Evolutionary conservation across 2,329 filamentous ascomycete genomes (phyloP).

Genomic region (Trichoderma sp.): DNA sequence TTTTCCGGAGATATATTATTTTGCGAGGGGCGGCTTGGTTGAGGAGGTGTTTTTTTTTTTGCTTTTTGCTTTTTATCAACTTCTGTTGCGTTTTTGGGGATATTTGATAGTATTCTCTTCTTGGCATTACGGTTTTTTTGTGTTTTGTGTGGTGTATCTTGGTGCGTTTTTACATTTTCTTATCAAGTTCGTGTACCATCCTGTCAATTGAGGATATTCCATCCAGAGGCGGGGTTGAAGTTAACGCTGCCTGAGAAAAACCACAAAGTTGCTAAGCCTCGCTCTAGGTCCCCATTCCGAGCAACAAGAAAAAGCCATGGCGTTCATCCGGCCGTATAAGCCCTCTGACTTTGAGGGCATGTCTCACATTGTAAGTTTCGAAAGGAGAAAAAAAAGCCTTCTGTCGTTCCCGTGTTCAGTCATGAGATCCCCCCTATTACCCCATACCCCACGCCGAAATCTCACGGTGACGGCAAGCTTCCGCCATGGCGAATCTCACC

Average conservation of each 20-base stretch:
- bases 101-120: background rate
- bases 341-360: slow-evolving; percentile 40
- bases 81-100: background rate
- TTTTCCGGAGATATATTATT: background rate
- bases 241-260: too few relatives aligned
- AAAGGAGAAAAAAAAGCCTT: background rate
- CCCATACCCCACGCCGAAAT: background rate
- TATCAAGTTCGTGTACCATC: background rate
- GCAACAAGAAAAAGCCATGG: slow-evolving; percentile 33
- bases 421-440: background rate
- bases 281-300: background rate
- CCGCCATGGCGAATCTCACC: background rate
- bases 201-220: background rate
- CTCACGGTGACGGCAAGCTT: slow-evolving; percentile 1
- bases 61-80: background rate
- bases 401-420: background rate
- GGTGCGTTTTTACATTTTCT: background rate
- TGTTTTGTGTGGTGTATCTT: background rate
- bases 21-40: background rate
- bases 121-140: background rate
- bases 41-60: too few relatives aligned
- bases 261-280: background rate
- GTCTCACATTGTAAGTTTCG: slow-evolving; percentile 39
- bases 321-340: slow-evolving; percentile 43
- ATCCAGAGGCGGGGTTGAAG: background rate